Evolutionary conservation across 257 asterid species (phyloP).

Genomic region (Hygrophila difformis): DNA sequence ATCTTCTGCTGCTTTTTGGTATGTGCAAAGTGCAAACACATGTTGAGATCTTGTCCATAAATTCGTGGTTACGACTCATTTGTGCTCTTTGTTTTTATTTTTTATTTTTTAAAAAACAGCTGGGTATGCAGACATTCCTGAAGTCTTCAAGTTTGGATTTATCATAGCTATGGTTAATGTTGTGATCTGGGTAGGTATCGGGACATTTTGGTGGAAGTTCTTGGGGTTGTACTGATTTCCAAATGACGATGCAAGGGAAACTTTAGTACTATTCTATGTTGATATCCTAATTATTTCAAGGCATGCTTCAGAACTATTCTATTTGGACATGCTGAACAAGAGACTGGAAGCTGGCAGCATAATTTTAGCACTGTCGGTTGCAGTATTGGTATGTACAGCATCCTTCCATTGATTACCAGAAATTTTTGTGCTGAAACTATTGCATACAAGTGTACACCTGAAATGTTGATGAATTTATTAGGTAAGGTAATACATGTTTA

Average conservation of each 20-base stretch:
- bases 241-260: too few species aligned
- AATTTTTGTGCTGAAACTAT: too few species aligned
- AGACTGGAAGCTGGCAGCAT: constrained; percentile 11
- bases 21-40: too few species aligned
- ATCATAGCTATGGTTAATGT: constrained; percentile 75
- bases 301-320: too few species aligned
- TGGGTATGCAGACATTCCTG: constrained; percentile 89
- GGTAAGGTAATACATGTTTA: too few species aligned
- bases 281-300: too few species aligned
- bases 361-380: background rate
- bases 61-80: background rate
- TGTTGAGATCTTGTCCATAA: too few species aligned
- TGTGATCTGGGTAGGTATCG: constrained; percentile 64
- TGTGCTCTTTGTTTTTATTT: constrained; percentile 1
- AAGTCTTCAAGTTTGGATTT: constrained; percentile 75
- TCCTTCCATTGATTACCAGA: too few species aligned
- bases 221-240: constrained; percentile 64
- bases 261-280: too few species aligned
- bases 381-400: too few species aligned
- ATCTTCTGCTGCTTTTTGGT: background rate
- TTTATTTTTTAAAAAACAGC: constrained; percentile 36
- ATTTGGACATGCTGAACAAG: constrained; percentile 4
- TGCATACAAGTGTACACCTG: too few species aligned
- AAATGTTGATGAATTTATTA: too few species aligned
- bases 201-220: constrained; percentile 92